Base-by-base conservation (phyloP, 306 rosid genomes). In the Cicer pinnatifidum region DNA sequence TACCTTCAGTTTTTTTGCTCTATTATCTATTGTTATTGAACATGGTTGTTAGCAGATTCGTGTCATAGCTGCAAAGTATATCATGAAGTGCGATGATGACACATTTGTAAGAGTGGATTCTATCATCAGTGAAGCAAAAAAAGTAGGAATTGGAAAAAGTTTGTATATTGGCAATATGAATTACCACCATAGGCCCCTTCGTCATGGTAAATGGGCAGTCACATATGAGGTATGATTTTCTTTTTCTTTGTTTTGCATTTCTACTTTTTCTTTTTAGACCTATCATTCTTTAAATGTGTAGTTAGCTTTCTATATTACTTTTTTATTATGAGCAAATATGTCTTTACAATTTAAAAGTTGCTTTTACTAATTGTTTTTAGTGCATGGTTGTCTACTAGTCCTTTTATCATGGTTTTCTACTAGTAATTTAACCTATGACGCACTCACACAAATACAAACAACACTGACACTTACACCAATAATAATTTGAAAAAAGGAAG, bases 201-300 rank as follows among this genome's bases (percentile, higher is more conserved):
- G 66, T 11, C n/a, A 83, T 43, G 98, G 98, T 16, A 91, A 93
- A 89, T 93, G 98, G 98, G 98, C 98, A 7, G 98, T 93, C 75
- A 87, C 98, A 7, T 88, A 91, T 76, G 96, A 91, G 97, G 98
- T 93, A 78, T 63, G 44, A 46, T 47, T 48, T 20, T 44, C 7
- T 53, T 61, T 20, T 35, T 59, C 66, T 12, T 12, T 19, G 61
- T 59, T 58, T 33, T 12, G 44, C 44, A 33, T 48, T 20, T 59
- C 77, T 72, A 64, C 46, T 16, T 19, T 19, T 45, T 62, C 35
- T 28, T 3, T 28, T 28, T 28, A 3, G 35, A 28, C 35, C 35
- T 28, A 28, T 28, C 35, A 28, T 28, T 28, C 5, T 28, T 28
- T 28, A 28, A 28, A 28, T 28, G 35, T 28, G 35, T 28, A 28